Percentiles rank a stretch among this genome's conserved stretches.
phyloP scores from a whole-genome alignment of 2,329 filamentous ascomycete species.

The Epichloe sp. region DNA sequence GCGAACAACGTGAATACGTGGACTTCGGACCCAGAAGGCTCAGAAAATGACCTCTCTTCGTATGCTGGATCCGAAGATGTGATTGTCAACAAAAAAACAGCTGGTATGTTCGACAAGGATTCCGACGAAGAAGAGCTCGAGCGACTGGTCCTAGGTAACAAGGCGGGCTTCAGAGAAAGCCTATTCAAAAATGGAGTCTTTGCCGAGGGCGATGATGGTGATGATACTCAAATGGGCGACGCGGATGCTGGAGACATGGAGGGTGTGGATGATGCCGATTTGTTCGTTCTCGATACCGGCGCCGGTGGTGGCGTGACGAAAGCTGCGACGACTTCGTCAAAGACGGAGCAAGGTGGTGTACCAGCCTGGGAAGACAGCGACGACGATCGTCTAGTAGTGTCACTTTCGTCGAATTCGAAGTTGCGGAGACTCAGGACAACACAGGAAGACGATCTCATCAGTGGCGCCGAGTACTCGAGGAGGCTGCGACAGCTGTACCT shows the following conservation, averaged over 20 bases:
- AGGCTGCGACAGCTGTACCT: constrained; percentile 68
- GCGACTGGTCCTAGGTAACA: constrained; percentile 76
- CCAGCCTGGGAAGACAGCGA: constrained; percentile 91
- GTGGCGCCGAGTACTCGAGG: constrained; percentile 70
- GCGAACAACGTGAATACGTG: constrained; percentile 18
- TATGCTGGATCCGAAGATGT: constrained; percentile 17
- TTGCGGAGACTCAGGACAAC: constrained; percentile 71
- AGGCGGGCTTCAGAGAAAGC: constrained; percentile 64
- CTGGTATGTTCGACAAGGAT: constrained; percentile 50
- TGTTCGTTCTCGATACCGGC: constrained; percentile 73
- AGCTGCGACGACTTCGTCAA: constrained; percentile 11
- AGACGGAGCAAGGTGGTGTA: constrained; percentile 22
- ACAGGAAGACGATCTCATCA: constrained; percentile 76
- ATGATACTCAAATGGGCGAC: constrained; percentile 24
- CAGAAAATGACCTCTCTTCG: constrained; percentile 17
- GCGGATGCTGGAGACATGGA: constrained; percentile 42
- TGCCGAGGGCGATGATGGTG: constrained; percentile 25
- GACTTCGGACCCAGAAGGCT: constrained; percentile 14
- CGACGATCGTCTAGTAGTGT: constrained; percentile 76
- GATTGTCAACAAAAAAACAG: constrained; percentile 15
- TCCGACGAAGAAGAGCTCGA: constrained; percentile 77
- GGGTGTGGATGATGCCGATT: constrained; percentile 58
- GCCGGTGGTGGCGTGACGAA: constrained; percentile 22
- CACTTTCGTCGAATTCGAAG: constrained; percentile 56
- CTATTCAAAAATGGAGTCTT: constrained; percentile 37